Base-by-base conservation (phyloP, 2,329 filamentous ascomycete species). In the Ophidiomyces ophidiicola region DNA sequence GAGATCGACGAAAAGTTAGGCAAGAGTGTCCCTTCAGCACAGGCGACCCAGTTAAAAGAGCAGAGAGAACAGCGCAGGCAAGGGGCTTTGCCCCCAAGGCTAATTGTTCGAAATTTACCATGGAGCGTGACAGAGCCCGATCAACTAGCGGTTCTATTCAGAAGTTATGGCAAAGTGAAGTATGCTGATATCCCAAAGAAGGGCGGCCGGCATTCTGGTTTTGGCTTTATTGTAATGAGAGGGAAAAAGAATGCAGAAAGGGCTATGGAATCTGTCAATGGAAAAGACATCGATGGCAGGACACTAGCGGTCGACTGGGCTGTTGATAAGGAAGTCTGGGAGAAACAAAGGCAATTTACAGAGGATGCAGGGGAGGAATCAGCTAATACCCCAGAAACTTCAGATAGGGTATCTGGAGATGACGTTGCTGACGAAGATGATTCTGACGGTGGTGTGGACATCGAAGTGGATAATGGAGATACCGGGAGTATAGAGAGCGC, bases 291-390 rank as follows among this genome's bases (percentile, higher is more conserved):
- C 14, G 87, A 94, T 57, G 90, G 87, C 2, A 74, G 90, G 52
- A 81, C 79, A 6, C 62, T 98, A 44, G 90, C 88, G 19, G 90
- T 98, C 5, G 90, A 98, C 63, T 98, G 85, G 84, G 88, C 92
- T 21, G 86, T 96, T 3, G 85, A 94, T 44, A 94, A 92, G 64
- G 72, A 79, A 29, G 77, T 80, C 5, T 98, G 85, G 85, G 74
- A 87, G 46, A 70, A 76, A 45, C 68, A 77, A 46, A 65, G 67
- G 26, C 70, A 76, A 39, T 57, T 66, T 32, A 51, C 53, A 17
- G 59, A 61, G 2, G 59, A 64, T 4, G 46, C 51, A 31, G 48
- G 12, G 41, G 26, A 45, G 46, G 49, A 21, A 46, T 50, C 6
- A 39, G 47, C 8, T 37, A 53, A 60, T 15, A 50, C 48, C 2